These are phyloP conservation scores for Symbiodinium pilosum DNA, from an alignment of 73 alveolate species.

Conservation along the genomic window DNA sequence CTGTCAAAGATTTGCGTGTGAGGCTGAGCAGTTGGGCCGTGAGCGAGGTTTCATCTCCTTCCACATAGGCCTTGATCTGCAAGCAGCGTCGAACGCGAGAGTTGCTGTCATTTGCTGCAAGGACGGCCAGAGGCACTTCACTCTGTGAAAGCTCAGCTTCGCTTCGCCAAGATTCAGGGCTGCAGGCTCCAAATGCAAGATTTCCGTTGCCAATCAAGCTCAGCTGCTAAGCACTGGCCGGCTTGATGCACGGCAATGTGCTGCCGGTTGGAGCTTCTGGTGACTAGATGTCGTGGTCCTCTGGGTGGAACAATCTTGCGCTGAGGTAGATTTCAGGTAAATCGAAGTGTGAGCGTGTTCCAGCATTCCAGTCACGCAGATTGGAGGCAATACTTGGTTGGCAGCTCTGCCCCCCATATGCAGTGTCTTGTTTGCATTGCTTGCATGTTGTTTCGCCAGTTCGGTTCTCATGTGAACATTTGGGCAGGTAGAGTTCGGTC, in stretches of 20 bases:
- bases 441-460: neutral
- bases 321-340: neutral
- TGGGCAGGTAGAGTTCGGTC: neutral
- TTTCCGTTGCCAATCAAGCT: too few relatives aligned
- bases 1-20: too few relatives aligned
- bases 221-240: too few relatives aligned
- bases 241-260: too few relatives aligned
- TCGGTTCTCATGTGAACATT: too few relatives aligned
- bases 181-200: too few relatives aligned
- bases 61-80: constrained; percentile 34
- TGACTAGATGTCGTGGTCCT: too few relatives aligned
- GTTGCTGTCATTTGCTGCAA: neutral
- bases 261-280: too few relatives aligned
- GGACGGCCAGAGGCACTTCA: constrained; percentile 61
- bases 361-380: neutral
- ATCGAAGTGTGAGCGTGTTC: neutral
- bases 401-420: constrained; percentile 66
- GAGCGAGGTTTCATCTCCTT: constrained; percentile 85
- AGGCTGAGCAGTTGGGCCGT: constrained; percentile 82
- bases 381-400: constrained; percentile 80
- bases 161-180: constrained; percentile 79
- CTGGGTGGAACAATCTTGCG: too few relatives aligned
- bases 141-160: constrained; percentile 40
- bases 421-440: neutral
- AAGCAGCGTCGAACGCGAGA: neutral